Base-by-base conservation (phyloP, 1,284 basidiomycete species). In the Leccinum griseonigrum region DNA sequence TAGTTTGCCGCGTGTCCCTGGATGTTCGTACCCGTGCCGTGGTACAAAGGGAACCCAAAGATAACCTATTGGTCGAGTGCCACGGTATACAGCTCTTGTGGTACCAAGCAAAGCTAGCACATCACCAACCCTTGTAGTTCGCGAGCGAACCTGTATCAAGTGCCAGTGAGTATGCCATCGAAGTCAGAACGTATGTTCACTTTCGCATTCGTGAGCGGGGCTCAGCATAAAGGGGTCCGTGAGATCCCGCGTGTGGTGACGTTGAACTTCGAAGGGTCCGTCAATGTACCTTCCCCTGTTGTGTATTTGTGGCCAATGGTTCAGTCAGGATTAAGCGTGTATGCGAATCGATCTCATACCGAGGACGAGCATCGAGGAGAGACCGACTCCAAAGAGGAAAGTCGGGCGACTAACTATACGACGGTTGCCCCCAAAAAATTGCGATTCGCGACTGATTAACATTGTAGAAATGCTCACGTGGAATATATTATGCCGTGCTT, bases 111-210 rank as follows among this genome's bases (percentile, higher is more conserved):
- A 14, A 28, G 4, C 48, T 54, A 9, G 31, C 16, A 56, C 53
- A 31, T 29, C 22, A 3, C 8, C 9, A 18, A 18, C n/a, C 10
- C 28, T 29, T 13, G 53, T 56, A 51, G 50, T 54, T 43, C 16
- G 31, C n/a, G 31, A 22, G 22, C 13, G n/a, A 31, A 58, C 53
- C 31, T 28, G 10, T 16, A 14, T 66, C 48, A 26, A 29, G 54
- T 26, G 22, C 22, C 22, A 26, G 22, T 26, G 32, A 3, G 13
- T 48, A 34, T 16, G 18, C 64, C 51, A 29, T 36, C 28, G 0
- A 18, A 43, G 57, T 58, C 28, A 11, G 53, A 60, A 60, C 57
- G 54, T 43, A 43, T 9, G 58, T 31, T 32, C 10, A 61, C 59
- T 58, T 54, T 57, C 66, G 60, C 11, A 16, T 32, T 11, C 11